A percentile compares a stretch with the other conserved stretches of the same genome.
phyloP scores from a whole-genome alignment of 345 rosid genomes.

The Turritis glabra region DNA sequence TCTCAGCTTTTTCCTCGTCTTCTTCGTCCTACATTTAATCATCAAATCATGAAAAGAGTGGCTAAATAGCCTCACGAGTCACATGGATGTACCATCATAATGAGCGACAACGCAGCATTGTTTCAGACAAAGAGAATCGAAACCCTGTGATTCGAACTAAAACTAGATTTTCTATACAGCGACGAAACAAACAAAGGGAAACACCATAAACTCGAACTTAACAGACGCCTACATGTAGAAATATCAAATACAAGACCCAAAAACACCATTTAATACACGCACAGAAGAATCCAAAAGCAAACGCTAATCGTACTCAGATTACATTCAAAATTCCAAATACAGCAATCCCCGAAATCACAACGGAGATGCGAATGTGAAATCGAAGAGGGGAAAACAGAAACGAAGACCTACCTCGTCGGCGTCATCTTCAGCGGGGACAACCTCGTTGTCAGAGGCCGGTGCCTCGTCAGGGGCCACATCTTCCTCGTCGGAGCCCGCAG shows the following conservation, averaged over 20 bases:
- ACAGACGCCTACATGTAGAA: background rate
- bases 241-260: background rate
- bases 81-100: background rate
- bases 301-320: background rate
- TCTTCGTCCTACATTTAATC: slow-evolving; percentile 47
- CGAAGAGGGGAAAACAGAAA: background rate
- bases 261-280: background rate
- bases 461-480: slow-evolving; percentile 32
- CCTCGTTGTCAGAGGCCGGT: slow-evolving; percentile 30
- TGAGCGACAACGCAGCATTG: slow-evolving; percentile 3
- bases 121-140: background rate
- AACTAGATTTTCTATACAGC: too few species aligned
- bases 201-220: background rate
- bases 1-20: slow-evolving; percentile 40
- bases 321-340: slow-evolving; percentile 1
- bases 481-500: slow-evolving; percentile 54
- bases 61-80: background rate
- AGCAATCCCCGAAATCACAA: background rate
- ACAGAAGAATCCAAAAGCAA: background rate
- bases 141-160: background rate
- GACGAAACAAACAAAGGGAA: too few species aligned
- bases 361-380: slow-evolving; percentile 6
- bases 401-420: slow-evolving; percentile 53
- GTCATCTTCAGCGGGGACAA: slow-evolving; percentile 32
- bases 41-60: background rate